These are phyloP conservation scores for Arxiozyma telluris DNA, from an alignment of 1,139 yeast species.

Conservation along the genomic window DNA sequence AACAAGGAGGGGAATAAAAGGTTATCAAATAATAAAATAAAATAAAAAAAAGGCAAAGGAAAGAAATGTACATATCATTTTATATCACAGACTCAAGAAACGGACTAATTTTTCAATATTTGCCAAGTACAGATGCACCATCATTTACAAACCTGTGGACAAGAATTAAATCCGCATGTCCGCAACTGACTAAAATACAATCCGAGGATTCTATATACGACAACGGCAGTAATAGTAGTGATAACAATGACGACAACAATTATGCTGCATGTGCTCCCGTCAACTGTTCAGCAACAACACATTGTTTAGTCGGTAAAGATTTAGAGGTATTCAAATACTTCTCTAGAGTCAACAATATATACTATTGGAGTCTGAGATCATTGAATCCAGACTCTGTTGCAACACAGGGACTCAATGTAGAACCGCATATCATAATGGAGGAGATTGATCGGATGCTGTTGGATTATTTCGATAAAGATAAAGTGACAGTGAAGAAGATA, in stretches of 20 bases:
- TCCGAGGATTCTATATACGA: background rate
- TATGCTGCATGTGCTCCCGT: constrained; percentile 30
- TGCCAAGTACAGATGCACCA: constrained; percentile 24
- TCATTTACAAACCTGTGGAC: constrained; percentile 19
- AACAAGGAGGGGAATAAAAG: no score
- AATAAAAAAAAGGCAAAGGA: no score
- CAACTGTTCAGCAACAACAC: constrained; percentile 2
- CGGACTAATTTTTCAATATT: constrained; percentile 23
- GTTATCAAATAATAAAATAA: no score
- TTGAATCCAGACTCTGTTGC: background rate
- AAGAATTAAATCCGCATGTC: constrained; percentile 17
- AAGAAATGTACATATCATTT: constrained; percentile 21
- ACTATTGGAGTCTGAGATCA: constrained; percentile 21
- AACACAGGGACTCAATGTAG: constrained; percentile 4
- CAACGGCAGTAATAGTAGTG: background rate
- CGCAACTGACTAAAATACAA: constrained; percentile 9
- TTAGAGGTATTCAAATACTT: constrained; percentile 18
- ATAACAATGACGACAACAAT: background rate
- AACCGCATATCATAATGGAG: constrained; percentile 19
- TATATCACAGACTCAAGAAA: constrained; percentile 25
- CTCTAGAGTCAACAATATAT: constrained; percentile 16
- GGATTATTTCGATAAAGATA: constrained; percentile 27
- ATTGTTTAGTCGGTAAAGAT: constrained; percentile 17
- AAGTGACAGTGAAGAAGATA: constrained; percentile 19
- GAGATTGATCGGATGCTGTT: constrained; percentile 19